A percentile compares a stretch with the other conserved stretches of the same genome.
These are phyloP conservation scores for Ilyonectria mors-panacis DNA, from an alignment of 2,329 filamentous ascomycete genomes.

Conservation along the genomic window DNA sequence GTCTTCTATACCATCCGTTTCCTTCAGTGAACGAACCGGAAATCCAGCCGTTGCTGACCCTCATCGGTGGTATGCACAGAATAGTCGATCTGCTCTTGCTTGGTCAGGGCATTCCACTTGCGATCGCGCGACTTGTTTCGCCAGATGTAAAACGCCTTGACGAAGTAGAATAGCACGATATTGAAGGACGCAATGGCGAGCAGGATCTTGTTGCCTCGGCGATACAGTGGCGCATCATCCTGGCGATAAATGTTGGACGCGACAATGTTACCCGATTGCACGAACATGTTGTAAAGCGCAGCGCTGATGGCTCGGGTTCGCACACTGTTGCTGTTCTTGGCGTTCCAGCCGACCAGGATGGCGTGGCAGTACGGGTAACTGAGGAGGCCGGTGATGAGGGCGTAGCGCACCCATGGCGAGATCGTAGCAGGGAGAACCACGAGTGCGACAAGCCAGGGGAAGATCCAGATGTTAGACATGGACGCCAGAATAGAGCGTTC, in stretches of 20 bases:
- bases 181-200: constrained; percentile 64
- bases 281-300: constrained; percentile 73
- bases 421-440: constrained; percentile 55
- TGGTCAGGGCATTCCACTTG: constrained; percentile 60
- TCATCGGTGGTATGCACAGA: constrained; percentile 65
- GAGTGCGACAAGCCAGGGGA: constrained; percentile 64
- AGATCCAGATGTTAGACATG: constrained; percentile 64
- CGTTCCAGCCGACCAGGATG: constrained; percentile 70
- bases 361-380: constrained; percentile 63
- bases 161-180: constrained; percentile 60
- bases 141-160: constrained; percentile 64
- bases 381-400: constrained; percentile 56
- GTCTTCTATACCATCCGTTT: background rate
- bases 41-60: constrained; percentile 69
- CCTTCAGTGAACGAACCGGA: constrained; percentile 64
- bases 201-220: constrained; percentile 64
- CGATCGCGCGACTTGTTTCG: constrained; percentile 61
- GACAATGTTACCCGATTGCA: constrained; percentile 61
- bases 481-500: constrained; percentile 63
- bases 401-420: constrained; percentile 60
- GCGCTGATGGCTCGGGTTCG: constrained; percentile 73
- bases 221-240: constrained; percentile 69
- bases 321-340: constrained; percentile 74
- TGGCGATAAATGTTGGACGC: constrained; percentile 61
- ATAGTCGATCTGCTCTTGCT: constrained; percentile 64